Evolutionary conservation across 176 grass and related monocot species (phyloP).

Genomic region (Musa itinerans): DNA sequence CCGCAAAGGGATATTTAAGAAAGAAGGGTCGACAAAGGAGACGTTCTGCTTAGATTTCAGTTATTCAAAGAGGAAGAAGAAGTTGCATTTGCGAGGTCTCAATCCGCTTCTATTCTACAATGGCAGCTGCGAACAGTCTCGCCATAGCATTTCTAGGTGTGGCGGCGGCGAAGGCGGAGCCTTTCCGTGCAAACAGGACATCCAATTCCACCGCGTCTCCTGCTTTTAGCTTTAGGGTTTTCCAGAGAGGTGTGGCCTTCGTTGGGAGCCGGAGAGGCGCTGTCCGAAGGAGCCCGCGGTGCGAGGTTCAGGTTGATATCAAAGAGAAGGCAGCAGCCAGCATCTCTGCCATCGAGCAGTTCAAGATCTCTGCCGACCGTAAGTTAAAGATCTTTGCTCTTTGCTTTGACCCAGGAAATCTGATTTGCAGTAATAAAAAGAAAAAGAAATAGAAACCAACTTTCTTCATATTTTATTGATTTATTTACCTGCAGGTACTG

Average conservation of each 20-base stretch:
- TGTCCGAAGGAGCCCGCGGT: conserved; percentile 32
- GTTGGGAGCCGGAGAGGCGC: conserved; percentile 12
- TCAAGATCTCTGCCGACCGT: conserved; percentile 96
- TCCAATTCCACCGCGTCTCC: not conserved
- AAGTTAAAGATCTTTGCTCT: conserved; percentile 22
- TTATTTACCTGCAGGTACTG: too few relatives aligned
- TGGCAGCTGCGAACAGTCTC: conserved; percentile 2
- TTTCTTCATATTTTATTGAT: too few relatives aligned
- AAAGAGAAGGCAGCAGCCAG: conserved; percentile 40
- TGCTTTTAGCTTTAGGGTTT: not conserved
- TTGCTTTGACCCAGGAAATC: not conserved
- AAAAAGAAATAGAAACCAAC: too few relatives aligned
- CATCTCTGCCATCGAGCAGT: conserved; percentile 81
- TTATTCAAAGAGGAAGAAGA: not conserved
- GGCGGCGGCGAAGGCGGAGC: not conserved
- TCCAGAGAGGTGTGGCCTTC: conserved; percentile 2
- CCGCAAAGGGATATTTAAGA: too few relatives aligned
- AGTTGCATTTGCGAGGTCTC: not conserved
- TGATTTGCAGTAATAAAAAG: too few relatives aligned
- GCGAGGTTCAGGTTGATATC: conserved; percentile 53
- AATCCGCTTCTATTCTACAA: not conserved
- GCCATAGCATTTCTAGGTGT: not conserved
- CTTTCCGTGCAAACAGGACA: not conserved
- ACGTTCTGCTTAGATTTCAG: too few relatives aligned
- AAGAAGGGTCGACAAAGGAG: too few relatives aligned